Evolutionary conservation across 148 eudicot genomes (phyloP).

Genomic region (Chenopodium quinoa): DNA sequence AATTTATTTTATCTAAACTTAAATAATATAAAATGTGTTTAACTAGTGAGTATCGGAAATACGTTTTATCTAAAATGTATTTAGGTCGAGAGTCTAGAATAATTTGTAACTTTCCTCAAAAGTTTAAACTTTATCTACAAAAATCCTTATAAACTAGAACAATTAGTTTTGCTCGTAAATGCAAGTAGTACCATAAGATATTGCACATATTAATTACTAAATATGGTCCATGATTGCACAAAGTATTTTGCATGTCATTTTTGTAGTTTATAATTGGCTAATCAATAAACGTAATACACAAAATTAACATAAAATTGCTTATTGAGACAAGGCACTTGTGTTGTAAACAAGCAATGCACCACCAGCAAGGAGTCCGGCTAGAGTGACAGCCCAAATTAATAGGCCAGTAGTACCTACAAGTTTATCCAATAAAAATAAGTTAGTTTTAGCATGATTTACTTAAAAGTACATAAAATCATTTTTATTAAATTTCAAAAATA

Average conservation of each 20-base stretch:
- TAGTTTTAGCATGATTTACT: no score
- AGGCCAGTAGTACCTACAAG: conserved; percentile 72
- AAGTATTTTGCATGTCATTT: conserved; percentile 14
- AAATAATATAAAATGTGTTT: no score
- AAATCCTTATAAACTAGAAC: no score
- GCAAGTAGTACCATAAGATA: background rate
- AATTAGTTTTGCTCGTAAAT: no score
- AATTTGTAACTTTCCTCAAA: no score
- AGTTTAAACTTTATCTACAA: background rate
- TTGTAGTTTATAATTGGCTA: conserved; percentile 13
- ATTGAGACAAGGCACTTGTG: conserved; percentile 82
- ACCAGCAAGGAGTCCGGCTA: conserved; percentile 78
- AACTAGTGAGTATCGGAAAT: no score
- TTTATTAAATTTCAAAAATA: no score
- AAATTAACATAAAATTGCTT: conserved; percentile 17
- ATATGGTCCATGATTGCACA: conserved; percentile 12
- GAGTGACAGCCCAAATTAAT: conserved; percentile 81
- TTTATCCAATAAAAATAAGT: background rate
- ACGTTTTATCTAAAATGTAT: no score
- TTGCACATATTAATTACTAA: conserved; percentile 11
- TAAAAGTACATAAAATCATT: no score
- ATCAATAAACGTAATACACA: background rate
- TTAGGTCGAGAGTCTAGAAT: no score
- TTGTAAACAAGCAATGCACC: conserved; percentile 93
- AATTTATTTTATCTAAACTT: no score